Percentiles rank a stretch among this genome's conserved stretches.
phyloP scores from a whole-genome alignment of 108 stramenopile species.

The Epithemia pelagica region DNA sequence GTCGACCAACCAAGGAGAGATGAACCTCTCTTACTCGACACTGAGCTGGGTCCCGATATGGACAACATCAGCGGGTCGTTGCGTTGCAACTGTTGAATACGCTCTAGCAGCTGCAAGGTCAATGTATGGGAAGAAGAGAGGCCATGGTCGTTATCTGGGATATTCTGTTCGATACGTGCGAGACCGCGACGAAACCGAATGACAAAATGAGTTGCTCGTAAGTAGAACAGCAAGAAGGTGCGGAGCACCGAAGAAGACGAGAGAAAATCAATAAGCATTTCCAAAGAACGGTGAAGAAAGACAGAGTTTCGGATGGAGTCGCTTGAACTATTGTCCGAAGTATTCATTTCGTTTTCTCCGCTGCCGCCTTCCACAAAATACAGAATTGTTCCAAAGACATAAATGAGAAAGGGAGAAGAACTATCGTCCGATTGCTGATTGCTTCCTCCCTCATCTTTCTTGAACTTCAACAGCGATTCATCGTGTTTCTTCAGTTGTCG shows the following conservation, averaged over 20 bases:
- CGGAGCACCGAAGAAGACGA: slow-evolving; percentile 37
- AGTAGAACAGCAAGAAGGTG: slow-evolving; percentile 33
- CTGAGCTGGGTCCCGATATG: slow-evolving; percentile 18
- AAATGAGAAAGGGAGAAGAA: background rate
- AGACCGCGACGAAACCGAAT: slow-evolving; percentile 29
- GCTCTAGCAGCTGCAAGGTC: slow-evolving; percentile 21
- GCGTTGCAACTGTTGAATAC: slow-evolving; percentile 17
- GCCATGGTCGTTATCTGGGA: slow-evolving; percentile 6
- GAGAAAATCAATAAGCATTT: slow-evolving; percentile 42
- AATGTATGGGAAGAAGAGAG: slow-evolving; percentile 25
- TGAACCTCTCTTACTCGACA: slow-evolving; percentile 26
- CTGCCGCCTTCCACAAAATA: background rate
- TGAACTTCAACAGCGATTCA: background rate
- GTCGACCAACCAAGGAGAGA: slow-evolving; percentile 6
- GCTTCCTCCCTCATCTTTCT: background rate
- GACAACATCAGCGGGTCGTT: slow-evolving; percentile 14
- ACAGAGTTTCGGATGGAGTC: background rate
- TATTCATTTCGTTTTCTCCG: too few species aligned
- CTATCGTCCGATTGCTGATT: background rate
- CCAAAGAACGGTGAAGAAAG: slow-evolving; percentile 45
- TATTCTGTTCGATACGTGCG: slow-evolving; percentile 15
- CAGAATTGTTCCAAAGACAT: background rate
- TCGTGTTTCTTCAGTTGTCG: background rate
- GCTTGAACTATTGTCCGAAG: background rate
- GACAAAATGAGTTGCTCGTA: slow-evolving; percentile 43